Conservation (phyloP, 2,329 filamentous ascomycete species). For the Aspergillus sp. region DNA sequence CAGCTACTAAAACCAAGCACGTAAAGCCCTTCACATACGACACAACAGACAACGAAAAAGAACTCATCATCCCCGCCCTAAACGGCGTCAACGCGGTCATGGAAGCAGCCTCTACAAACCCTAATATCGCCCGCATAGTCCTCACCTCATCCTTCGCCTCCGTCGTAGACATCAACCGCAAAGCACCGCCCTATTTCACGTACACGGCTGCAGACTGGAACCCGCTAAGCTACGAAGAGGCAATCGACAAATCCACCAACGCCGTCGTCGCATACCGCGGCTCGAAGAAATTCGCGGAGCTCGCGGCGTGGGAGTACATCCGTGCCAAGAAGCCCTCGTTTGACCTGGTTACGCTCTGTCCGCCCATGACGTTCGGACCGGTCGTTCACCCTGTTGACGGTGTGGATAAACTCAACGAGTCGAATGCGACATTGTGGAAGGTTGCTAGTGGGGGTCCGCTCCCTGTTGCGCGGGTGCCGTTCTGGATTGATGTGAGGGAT, state of each 20-base stretch:
- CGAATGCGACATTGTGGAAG: conserved; percentile 45
- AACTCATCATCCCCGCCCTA: conserved; percentile 47
- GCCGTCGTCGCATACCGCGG: conserved; percentile 32
- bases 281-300: conserved; percentile 35
- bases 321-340: conserved; percentile 37
- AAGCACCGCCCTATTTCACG: conserved; percentile 19
- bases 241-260: conserved; percentile 17
- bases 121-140: conserved; percentile 25
- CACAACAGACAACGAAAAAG: conserved; percentile 45
- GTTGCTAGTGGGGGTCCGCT: conserved; percentile 36
- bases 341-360: conserved; percentile 46
- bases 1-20: no score
- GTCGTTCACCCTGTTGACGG: conserved; percentile 39
- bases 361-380: conserved; percentile 49
- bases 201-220: conserved; percentile 33
- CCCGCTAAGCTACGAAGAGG: conserved; percentile 30
- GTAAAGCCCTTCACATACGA: conserved; percentile 46
- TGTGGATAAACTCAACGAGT: conserved; percentile 42
- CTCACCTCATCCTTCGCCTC: conserved; percentile 34
- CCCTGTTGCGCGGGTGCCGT: conserved; percentile 30
- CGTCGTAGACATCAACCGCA: conserved; percentile 22
- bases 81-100: conserved; percentile 48
- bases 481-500: conserved; percentile 50
- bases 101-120: conserved; percentile 25
- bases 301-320: conserved; percentile 33